phyloP scores from a whole-genome alignment of 805 yeast species.

The Saccharomycopsis oosterbeekiorum region DNA sequence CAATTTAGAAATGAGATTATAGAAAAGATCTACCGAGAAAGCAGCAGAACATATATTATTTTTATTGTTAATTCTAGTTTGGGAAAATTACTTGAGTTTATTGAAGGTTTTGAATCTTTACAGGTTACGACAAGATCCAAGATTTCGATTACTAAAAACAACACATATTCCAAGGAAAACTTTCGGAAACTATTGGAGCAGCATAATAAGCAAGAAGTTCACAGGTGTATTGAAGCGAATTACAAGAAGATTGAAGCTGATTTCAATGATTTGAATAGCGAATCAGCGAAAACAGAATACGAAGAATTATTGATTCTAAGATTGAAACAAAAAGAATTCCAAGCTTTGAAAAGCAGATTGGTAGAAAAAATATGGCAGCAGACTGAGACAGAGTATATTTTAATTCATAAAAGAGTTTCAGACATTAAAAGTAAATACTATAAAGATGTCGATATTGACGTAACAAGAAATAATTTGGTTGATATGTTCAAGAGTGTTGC shows the following conservation, averaged over 20 bases:
- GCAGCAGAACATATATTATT: constrained; percentile 34
- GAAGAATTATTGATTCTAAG: constrained; percentile 14
- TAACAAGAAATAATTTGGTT: constrained; percentile 47
- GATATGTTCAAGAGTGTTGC: constrained; percentile 10
- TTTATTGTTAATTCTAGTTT: constrained; percentile 42
- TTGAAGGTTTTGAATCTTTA: constrained; percentile 51
- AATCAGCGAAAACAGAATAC: not conserved
- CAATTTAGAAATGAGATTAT: constrained; percentile 24
- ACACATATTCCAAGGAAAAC: constrained; percentile 51
- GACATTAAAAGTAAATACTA: constrained; percentile 43
- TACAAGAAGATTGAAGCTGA: constrained; percentile 49
- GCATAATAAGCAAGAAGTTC: constrained; percentile 51
- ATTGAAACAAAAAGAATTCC: constrained; percentile 19
- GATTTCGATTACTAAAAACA: constrained; percentile 37
- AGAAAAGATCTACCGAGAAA: constrained; percentile 19
- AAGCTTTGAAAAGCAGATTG: constrained; percentile 42
- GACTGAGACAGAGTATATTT: constrained; percentile 52
- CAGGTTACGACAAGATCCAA: constrained; percentile 28
- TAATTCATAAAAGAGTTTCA: constrained; percentile 44
- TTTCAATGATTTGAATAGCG: constrained; percentile 24
- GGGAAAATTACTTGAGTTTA: constrained; percentile 59
- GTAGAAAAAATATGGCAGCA: constrained; percentile 61
- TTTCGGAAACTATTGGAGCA: constrained; percentile 46
- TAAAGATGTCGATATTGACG: constrained; percentile 39
- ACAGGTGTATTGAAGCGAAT: constrained; percentile 43